Base-by-base conservation (phyloP, 352 stramenopile species). In the Phytophthora kernoviae region DNA sequence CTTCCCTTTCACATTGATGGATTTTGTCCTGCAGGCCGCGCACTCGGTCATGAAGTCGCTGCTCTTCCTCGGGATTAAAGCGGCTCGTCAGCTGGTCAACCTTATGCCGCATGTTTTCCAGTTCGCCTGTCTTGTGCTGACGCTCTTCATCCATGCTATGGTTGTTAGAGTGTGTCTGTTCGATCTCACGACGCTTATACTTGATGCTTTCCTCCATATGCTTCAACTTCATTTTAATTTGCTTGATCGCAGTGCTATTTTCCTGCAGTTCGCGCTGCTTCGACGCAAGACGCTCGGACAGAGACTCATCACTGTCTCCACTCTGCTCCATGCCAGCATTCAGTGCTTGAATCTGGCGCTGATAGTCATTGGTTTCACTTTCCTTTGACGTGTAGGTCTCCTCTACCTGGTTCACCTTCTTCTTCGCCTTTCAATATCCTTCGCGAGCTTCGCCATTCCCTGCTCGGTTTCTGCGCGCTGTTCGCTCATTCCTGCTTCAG, bases 181-280 rank as follows among this genome's bases (percentile, higher is more conserved):
- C 68, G 17, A 93, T 75, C 21, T 91, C 73, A 10, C 50, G 68
- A n/a, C 79, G 79, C 65, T 93, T 93, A 36, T 88, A 69, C 51
- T 86, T 82, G 42, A 94, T 85, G 24, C 65, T 91, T 52, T 97
- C 96, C 39, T 87, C 82, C 55, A 97, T 77, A 65, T 98, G 94
- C 53, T 97, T 93, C 34, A 98, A 85, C 61, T 97, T 97, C 67
- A 98, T 87, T 43, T 96, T 88, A 22, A 96, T 91, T 69, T 99
- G 93, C 60, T 98, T 91, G 18, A 92, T 75, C 1, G 78, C 70
- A 18, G 87, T 94, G 54, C 76, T 87, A 15, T 67, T 87, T 58
- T 91, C 83, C 50, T 96, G 87, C 2, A 96, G 55, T 47, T 94
- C 85, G 8, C 82, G 77, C 54, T 93, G 82, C 62, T 92, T 96